A percentile compares a stretch with the other conserved stretches of the same genome.
These are phyloP conservation scores for Fomitopsis betulina DNA, from an alignment of 1,284 basidiomycete species.

Conservation along the genomic window DNA sequence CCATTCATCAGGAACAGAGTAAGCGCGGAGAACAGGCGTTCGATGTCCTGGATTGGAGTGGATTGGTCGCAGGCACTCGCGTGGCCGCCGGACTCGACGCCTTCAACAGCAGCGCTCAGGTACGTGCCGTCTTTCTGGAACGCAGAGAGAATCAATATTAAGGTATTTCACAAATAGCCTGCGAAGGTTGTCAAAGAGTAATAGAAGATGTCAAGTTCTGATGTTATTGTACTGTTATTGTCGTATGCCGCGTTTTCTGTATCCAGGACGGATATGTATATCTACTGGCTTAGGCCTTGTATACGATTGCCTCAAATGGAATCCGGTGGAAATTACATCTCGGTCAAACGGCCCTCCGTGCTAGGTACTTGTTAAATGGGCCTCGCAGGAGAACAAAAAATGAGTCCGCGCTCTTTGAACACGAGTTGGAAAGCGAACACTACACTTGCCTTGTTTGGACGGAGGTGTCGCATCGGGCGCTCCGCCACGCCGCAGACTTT, in stretches of 20 bases:
- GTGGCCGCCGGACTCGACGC: conserved; percentile 64
- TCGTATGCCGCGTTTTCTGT: neutral
- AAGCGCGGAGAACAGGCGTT: conserved; percentile 39
- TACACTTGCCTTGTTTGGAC: conserved; percentile 1
- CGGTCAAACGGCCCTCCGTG: too few species aligned
- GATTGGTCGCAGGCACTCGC: conserved; percentile 62
- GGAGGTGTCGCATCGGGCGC: neutral
- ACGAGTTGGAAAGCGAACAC: neutral
- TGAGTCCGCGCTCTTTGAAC: neutral
- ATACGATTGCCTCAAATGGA: neutral
- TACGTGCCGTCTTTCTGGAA: conserved; percentile 11
- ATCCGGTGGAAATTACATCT: too few species aligned
- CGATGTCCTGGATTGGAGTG: conserved; percentile 69
- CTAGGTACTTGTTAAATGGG: too few species aligned
- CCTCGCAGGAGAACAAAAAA: too few species aligned
- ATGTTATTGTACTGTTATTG: neutral
- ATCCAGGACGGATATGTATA: neutral
- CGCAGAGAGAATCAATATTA: neutral
- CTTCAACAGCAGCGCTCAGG: conserved; percentile 51
- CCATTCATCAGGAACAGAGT: conserved; percentile 49
- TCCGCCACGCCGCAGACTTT: neutral
- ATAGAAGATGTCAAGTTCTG: neutral
- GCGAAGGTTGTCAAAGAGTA: conserved; percentile 6
- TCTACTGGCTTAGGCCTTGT: neutral
- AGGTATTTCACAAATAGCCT: neutral